phyloP scores from a whole-genome alignment of 345 rosid species.

The Syzygium grande region DNA sequence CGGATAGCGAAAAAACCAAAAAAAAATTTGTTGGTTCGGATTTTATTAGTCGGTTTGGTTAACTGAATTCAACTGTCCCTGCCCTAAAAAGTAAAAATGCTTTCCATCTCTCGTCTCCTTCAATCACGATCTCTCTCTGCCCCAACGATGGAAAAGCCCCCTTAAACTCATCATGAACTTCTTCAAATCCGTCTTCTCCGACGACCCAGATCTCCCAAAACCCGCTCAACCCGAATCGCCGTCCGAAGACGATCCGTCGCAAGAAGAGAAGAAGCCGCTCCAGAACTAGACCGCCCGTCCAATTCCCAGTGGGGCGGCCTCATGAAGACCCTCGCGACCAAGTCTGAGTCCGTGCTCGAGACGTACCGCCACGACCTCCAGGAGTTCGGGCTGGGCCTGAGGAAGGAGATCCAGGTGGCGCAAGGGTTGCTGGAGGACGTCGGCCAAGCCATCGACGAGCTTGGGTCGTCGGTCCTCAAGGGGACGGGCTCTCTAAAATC shows the following conservation, averaged over 20 bases:
- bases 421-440: conserved; percentile 70
- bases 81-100: too few species aligned
- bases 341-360: conserved; percentile 73
- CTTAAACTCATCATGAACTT: conserved; percentile 37
- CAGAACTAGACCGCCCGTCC: background rate
- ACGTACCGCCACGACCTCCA: conserved; percentile 79
- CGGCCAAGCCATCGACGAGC: conserved; percentile 53
- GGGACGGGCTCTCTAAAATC: background rate
- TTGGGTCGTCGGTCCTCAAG: conserved; percentile 67
- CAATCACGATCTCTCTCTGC: background rate
- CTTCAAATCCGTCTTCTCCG: conserved; percentile 77
- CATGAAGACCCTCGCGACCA: conserved; percentile 45
- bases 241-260: background rate
- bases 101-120: too few species aligned
- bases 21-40: too few species aligned
- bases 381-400: conserved; percentile 73
- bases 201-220: conserved; percentile 37
- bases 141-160: background rate
- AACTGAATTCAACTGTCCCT: too few species aligned
- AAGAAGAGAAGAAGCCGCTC: conserved; percentile 6
- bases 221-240: conserved; percentile 10
- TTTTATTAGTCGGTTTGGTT: too few species aligned
- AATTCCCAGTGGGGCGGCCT: conserved; percentile 31
- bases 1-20: too few species aligned
- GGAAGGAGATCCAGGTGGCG: conserved; percentile 85